Evolutionary conservation across 2,329 filamentous ascomycete species (phyloP).

Genomic region (Aspergillus sp.): DNA sequence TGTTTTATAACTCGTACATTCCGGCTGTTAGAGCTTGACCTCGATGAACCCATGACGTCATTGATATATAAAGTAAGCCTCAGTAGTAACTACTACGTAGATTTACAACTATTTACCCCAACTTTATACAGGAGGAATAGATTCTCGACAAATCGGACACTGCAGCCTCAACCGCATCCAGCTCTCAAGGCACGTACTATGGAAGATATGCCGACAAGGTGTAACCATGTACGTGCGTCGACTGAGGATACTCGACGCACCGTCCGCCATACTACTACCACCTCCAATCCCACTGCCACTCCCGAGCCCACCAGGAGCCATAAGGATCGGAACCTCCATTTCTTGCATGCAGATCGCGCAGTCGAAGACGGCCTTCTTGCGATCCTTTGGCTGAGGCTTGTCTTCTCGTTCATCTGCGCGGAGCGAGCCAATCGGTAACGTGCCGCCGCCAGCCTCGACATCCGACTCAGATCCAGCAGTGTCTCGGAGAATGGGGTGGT

Average conservation of each 20-base stretch:
- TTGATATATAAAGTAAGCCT: background rate
- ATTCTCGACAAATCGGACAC: constrained; percentile 91
- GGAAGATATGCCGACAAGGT: constrained; percentile 92
- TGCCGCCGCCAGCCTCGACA: constrained; percentile 60
- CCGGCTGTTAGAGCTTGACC: too few species aligned
- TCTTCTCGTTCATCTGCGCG: constrained; percentile 40
- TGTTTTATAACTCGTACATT: too few species aligned
- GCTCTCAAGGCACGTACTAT: constrained; percentile 80
- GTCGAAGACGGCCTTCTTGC: constrained; percentile 61
- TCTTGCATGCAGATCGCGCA: constrained; percentile 92
- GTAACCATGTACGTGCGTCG: constrained; percentile 92
- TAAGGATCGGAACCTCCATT: constrained; percentile 76
- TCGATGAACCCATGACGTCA: background rate
- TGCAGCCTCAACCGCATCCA: constrained; percentile 93
- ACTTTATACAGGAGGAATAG: constrained; percentile 67
- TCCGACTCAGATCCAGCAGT: constrained; percentile 54
- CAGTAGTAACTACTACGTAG: background rate
- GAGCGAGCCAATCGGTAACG: constrained; percentile 66
- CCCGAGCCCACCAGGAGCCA: constrained; percentile 43
- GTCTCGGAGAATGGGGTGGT: constrained; percentile 73
- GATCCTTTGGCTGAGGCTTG: constrained; percentile 35
- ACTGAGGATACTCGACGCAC: constrained; percentile 59
- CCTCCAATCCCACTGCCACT: constrained; percentile 29
- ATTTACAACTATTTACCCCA: background rate
- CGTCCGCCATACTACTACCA: constrained; percentile 33